A percentile compares a stretch with the other conserved stretches of the same genome.
phyloP scores from a whole-genome alignment of 2,329 filamentous ascomycete species.

The Aspergillus thermomutatus region DNA sequence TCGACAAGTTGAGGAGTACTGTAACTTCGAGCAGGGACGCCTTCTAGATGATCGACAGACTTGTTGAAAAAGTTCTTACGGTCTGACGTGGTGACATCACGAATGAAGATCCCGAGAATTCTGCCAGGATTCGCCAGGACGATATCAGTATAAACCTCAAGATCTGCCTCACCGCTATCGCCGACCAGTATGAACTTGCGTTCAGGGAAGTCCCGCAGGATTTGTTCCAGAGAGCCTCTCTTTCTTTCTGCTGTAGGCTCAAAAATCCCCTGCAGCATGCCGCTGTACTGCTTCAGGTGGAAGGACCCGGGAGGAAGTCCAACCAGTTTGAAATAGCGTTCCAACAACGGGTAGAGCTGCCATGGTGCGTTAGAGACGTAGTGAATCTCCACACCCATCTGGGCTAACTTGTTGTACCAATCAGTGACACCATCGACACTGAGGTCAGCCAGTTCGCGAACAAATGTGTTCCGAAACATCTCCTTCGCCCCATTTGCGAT shows the following conservation, averaged over 20 bases:
- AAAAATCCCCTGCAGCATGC: constrained; percentile 97
- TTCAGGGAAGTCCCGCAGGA: constrained; percentile 84
- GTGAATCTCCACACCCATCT: constrained; percentile 82
- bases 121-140: constrained; percentile 77
- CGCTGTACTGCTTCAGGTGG: constrained; percentile 92
- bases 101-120: constrained; percentile 84
- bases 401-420: constrained; percentile 77
- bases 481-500: constrained; percentile 84
- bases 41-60: constrained; percentile 41
- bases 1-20: constrained; percentile 26
- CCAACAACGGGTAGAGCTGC: constrained; percentile 90
- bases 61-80: constrained; percentile 75
- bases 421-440: constrained; percentile 82
- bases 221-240: constrained; percentile 78
- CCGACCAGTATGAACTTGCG: constrained; percentile 88
- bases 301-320: constrained; percentile 84
- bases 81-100: constrained; percentile 84
- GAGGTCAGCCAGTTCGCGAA: constrained; percentile 76
- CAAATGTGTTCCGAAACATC: constrained; percentile 94
- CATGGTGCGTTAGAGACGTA: constrained; percentile 99
- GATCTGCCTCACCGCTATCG: constrained; percentile 92
- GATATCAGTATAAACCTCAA: constrained; percentile 97
- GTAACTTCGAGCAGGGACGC: constrained; percentile 17
- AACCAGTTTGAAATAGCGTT: constrained; percentile 76
- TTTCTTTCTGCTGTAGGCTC: constrained; percentile 96